Evolutionary conservation across 106 monocot genomes (phyloP).

Genomic region (Gastrodia elata): DNA sequence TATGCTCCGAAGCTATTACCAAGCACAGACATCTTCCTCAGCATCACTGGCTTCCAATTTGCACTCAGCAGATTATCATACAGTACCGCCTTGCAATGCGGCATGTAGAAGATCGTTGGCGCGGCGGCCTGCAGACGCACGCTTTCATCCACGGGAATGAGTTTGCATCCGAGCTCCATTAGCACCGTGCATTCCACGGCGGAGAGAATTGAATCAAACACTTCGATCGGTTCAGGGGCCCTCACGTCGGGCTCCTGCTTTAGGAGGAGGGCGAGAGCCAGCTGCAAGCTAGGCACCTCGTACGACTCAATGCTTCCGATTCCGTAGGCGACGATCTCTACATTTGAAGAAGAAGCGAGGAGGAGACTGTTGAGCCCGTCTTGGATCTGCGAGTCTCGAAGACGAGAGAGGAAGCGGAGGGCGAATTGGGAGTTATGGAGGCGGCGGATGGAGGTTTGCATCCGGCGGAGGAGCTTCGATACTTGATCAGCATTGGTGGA

Average conservation of each 20-base stretch:
- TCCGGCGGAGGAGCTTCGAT: constrained; percentile 26
- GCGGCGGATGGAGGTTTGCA: constrained; percentile 26
- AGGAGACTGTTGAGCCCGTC: constrained; percentile 5
- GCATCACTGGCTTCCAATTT: constrained; percentile 40
- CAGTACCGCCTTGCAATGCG: constrained; percentile 73
- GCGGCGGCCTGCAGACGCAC: constrained; percentile 35
- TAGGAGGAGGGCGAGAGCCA: constrained; percentile 58
- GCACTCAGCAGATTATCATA: constrained; percentile 59
- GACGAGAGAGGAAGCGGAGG: constrained; percentile 35
- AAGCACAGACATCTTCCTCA: constrained; percentile 48
- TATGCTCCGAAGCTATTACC: constrained; percentile 83
- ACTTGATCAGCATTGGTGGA: constrained; percentile 19
- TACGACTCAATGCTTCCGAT: constrained; percentile 69
- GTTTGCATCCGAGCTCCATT: constrained; percentile 30
- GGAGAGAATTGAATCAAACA: constrained; percentile 82
- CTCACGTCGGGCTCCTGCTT: constrained; percentile 23
- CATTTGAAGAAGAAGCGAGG: not conserved
- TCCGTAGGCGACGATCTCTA: constrained; percentile 62
- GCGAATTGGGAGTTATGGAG: constrained; percentile 45
- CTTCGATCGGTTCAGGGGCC: constrained; percentile 20
- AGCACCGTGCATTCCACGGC: constrained; percentile 51
- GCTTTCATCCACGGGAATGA: constrained; percentile 38
- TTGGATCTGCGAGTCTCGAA: constrained; percentile 24
- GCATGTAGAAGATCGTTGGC: constrained; percentile 87
- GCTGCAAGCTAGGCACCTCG: constrained; percentile 56